Evolutionary conservation across 2,329 filamentous ascomycete species (phyloP).

Genomic region (Neonectria punicea): DNA sequence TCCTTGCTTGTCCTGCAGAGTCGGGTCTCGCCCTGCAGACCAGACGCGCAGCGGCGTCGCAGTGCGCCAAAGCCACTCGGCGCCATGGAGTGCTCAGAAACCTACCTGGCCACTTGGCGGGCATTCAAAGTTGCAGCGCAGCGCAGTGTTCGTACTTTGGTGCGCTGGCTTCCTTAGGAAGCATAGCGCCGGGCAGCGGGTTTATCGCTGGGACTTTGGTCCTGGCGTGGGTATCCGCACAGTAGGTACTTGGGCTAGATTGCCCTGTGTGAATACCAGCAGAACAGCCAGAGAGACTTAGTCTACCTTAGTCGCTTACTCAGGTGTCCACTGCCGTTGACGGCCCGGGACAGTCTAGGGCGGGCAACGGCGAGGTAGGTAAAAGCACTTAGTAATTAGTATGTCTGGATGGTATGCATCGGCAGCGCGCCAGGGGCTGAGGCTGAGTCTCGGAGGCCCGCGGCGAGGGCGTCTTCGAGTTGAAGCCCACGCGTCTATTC

Average conservation of each 20-base stretch:
- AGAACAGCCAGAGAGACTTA: not conserved
- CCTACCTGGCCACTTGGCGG: not conserved
- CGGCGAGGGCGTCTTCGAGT: not conserved
- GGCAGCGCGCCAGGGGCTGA: not conserved
- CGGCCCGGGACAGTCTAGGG: not conserved
- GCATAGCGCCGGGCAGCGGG: not conserved
- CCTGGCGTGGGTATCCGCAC: not conserved
- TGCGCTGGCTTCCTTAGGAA: not conserved
- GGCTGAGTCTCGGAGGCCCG: not conserved
- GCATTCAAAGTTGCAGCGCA: not conserved
- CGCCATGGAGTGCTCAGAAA: not conserved
- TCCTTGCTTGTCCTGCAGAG: not conserved
- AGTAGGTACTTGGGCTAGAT: not conserved
- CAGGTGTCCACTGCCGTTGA: not conserved
- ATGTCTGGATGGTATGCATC: too few species aligned
- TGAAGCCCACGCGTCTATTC: not conserved
- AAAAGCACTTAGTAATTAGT: too few species aligned
- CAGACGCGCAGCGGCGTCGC: not conserved
- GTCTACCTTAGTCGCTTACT: not conserved
- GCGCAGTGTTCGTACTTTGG: not conserved
- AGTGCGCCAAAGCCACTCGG: not conserved
- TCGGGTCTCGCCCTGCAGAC: not conserved
- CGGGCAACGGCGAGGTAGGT: not conserved
- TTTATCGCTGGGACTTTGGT: slow-evolving; percentile 2
- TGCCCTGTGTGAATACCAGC: not conserved